Percentiles rank a stretch among this genome's conserved stretches.
Evolutionary conservation across 805 yeast species (phyloP).

Genomic region (Scheffersomyces ergatensis): DNA sequence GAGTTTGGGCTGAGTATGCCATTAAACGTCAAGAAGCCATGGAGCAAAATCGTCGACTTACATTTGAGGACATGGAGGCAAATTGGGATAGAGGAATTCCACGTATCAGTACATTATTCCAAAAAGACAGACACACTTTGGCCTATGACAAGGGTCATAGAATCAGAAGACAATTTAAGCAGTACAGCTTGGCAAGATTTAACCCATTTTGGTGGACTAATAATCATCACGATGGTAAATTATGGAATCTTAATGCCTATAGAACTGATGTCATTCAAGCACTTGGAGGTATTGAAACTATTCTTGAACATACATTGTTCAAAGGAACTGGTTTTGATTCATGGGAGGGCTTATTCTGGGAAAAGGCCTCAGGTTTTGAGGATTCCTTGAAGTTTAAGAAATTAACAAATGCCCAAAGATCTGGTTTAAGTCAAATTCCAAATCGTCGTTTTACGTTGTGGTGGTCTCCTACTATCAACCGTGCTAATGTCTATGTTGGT

Average conservation of each 20-base stretch:
- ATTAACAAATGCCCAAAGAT: constrained; percentile 94
- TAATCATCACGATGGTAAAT: constrained; percentile 88
- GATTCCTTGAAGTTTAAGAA: constrained; percentile 93
- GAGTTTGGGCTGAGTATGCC: constrained; percentile 98
- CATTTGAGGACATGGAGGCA: constrained; percentile 90
- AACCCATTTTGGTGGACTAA: constrained; percentile 98
- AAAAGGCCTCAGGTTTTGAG: constrained; percentile 94
- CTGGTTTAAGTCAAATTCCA: constrained; percentile 96
- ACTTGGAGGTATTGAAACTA: constrained; percentile 94
- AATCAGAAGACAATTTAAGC: constrained; percentile 73
- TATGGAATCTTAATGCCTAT: constrained; percentile 92
- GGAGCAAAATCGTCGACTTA: constrained; percentile 78
- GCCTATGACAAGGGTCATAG: constrained; percentile 96
- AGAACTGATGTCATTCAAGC: constrained; percentile 96
- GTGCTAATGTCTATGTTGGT: constrained; percentile 98
- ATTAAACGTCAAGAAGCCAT: constrained; percentile 83
- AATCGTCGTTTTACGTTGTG: constrained; percentile 94
- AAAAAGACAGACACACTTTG: constrained; percentile 89
- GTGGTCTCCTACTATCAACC: constrained; percentile 99
- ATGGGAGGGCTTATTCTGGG: constrained; percentile 99
- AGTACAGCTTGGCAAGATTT: constrained; percentile 64
- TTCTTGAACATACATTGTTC: constrained; percentile 89
- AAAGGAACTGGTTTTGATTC: constrained; percentile 97
- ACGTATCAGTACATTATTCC: constrained; percentile 90
- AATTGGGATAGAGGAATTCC: constrained; percentile 98